Base-by-base conservation (phyloP, 139 green algal species). In the Eudorina sp. region DNA sequence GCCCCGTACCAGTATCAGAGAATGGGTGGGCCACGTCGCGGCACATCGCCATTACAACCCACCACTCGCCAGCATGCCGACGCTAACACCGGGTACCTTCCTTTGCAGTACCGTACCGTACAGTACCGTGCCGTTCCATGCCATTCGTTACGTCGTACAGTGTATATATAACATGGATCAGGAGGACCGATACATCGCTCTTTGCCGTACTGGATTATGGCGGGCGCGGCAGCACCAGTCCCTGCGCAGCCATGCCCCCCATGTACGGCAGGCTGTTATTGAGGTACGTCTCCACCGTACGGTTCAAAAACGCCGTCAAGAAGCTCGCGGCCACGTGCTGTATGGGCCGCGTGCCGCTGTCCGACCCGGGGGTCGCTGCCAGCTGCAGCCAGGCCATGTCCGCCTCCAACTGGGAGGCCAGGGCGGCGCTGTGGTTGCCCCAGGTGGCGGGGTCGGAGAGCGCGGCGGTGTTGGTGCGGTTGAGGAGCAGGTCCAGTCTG, bases 221-320 rank as follows among this genome's bases (percentile, higher is more conserved):
- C 21, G 18, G 64, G 16, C 66, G 66, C 9, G 66, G 66, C 66
- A 75, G 31, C 43, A n/a, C 64, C 34, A 64, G n/a, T 31, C 64
- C 62, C n/a, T 21, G 21, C 6, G 81, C 81, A 16, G 7, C 9
- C 81, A 87, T 68, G 46, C 81, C 81, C 11, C 81, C 81, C 13
- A 87, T 87, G 81, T 69, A 87, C 64, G 81, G 81, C 62, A 79
- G 34, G 9, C 27, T 51, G 81, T 87, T 87, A n/a, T 87, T 87
- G 19, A 68, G 9, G 64, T 87, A 87, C n/a, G 64, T 48, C 2
- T 53, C 8, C 11, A 87, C 45, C 19, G 81, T 31, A 23, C 31
- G 19, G 46, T 41, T 53, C 19, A 87, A 4, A 18, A 53, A 78
- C 19, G 2, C 19, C 13, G 19, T 34, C 3, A 78, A 1, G 8